A percentile compares a stretch with the other conserved stretches of the same genome.
Conservation (phyloP, 352 stramenopile species). For the Globisporangium irregulare region DNA sequence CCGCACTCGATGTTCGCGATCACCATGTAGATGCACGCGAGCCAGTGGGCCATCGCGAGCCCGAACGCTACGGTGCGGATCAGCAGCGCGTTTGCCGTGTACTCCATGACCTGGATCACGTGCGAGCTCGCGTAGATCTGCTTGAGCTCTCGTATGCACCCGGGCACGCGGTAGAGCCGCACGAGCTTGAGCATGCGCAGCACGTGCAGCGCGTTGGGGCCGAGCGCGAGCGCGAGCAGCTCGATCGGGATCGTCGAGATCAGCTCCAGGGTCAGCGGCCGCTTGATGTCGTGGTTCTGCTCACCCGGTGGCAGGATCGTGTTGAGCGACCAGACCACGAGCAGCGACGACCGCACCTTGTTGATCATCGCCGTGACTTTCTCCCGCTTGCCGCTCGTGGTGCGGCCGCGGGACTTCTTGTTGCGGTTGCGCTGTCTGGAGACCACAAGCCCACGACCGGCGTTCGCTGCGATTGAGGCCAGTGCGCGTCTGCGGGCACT, state of each 20-base stretch:
- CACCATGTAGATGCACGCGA: slow-evolving; percentile 65
- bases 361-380: slow-evolving; percentile 20
- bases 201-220: slow-evolving; percentile 54
- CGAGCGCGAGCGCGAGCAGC: slow-evolving; percentile 34
- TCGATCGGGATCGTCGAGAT: slow-evolving; percentile 53
- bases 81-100: slow-evolving; percentile 52
- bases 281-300: slow-evolving; percentile 28
- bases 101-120: slow-evolving; percentile 52
- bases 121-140: slow-evolving; percentile 34
- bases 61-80: slow-evolving; percentile 45
- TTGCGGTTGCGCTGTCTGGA: slow-evolving; percentile 15
- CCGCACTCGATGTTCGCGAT: slow-evolving; percentile 69
- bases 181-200: slow-evolving; percentile 53
- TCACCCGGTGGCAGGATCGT: slow-evolving; percentile 41
- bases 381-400: neutral
- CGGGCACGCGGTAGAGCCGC: slow-evolving; percentile 45
- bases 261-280: slow-evolving; percentile 41
- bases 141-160: slow-evolving; percentile 48
- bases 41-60: slow-evolving; percentile 48
- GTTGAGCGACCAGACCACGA: slow-evolving; percentile 61
- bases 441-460: slow-evolving; percentile 16
- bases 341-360: slow-evolving; percentile 31
- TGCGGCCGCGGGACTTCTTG: neutral
- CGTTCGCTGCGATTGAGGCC: slow-evolving; percentile 32
- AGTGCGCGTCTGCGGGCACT: slow-evolving; percentile 33